Percentiles rank a stretch among this genome's conserved stretches.
phyloP scores from a whole-genome alignment of 2,329 filamentous ascomycete genomes.

The Fusarium sulawesiense region DNA sequence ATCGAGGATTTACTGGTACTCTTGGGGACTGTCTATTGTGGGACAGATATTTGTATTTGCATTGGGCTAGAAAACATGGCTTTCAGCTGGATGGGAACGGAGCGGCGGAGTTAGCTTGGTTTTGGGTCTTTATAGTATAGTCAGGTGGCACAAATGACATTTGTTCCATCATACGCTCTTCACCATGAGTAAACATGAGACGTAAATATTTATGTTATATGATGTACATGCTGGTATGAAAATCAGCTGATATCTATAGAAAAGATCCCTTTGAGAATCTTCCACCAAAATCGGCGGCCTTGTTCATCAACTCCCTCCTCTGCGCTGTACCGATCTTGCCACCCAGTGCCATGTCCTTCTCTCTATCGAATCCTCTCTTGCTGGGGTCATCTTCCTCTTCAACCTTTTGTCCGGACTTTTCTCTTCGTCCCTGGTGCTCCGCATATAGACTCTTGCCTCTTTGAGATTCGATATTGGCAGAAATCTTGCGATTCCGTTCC shows the following conservation, averaged over 20 bases:
- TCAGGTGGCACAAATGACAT: constrained; percentile 41
- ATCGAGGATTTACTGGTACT: constrained; percentile 27
- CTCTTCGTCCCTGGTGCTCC: constrained; percentile 58
- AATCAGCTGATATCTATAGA: constrained; percentile 52
- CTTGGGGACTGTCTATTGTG: constrained; percentile 36
- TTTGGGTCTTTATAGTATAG: constrained; percentile 43
- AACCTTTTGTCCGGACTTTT: constrained; percentile 51
- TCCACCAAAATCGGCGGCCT: constrained; percentile 83
- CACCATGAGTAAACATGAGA: constrained; percentile 3
- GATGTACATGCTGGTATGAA: background rate
- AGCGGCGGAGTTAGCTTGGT: constrained; percentile 52
- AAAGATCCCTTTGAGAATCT: constrained; percentile 83
- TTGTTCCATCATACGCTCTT: constrained; percentile 28
- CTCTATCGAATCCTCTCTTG: constrained; percentile 85
- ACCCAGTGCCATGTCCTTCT: constrained; percentile 91
- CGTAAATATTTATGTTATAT: background rate
- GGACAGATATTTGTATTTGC: constrained; percentile 44
- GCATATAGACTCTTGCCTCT: constrained; percentile 70
- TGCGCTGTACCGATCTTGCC: constrained; percentile 78
- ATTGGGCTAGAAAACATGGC: constrained; percentile 45
- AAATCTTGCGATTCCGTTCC: constrained; percentile 61
- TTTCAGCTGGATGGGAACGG: constrained; percentile 45
- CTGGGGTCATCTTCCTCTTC: constrained; percentile 90
- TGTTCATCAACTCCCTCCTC: constrained; percentile 80
- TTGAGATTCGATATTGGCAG: constrained; percentile 63